Base-by-base conservation (phyloP, 805 yeast genomes). In the Hagleromyces aurorensis region DNA sequence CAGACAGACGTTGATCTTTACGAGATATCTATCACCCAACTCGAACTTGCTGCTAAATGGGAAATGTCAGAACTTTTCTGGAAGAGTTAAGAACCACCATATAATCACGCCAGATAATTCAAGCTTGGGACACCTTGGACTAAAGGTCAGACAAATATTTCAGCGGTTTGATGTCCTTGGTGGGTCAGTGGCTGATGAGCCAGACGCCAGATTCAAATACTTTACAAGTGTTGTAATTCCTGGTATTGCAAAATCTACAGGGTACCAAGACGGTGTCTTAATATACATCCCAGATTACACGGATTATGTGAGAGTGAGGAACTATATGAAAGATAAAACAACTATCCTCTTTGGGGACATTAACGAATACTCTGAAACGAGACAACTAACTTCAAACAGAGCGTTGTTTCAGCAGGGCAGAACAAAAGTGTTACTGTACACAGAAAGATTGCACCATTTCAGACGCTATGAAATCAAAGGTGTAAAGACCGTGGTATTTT, bases 381-480 rank as follows among this genome's bases (percentile, higher is more conserved):
- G 80, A n/a, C 78, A 80, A 34, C 53, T 84, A 19, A 72, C 85
- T 1, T 66, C 84, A 27, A 72, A 77, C 12, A 68, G 97, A 41
- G 69, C 83, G 6, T 59, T 68, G 21, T 91, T 91, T 50, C 72
- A 69, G 18, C 67, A 72, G 23, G 72, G 75, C 2, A 68, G 76
- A 33, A 61, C 64, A 17, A 78, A 81, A 46, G 67, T 89, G 16
- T 53, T 91, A 62, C 58, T 91, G n/a, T 89, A 89, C 57, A 83
- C 96, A 0, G 97, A 89, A 48, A 78, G 98, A 67, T 63, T 89
- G 52, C 97, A 91, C 56, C 91, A 84, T 51, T 91, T 77, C 62
- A 73, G 95, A 41, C 69, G 97, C 30, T 87, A 71, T 54, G 87
- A 82, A 34, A 65, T 91, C 29, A 72, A 69, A 36, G 97, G 97